Evolutionary conservation across 306 rosid genomes (phyloP).

Genomic region (Cucurbita maxima): DNA sequence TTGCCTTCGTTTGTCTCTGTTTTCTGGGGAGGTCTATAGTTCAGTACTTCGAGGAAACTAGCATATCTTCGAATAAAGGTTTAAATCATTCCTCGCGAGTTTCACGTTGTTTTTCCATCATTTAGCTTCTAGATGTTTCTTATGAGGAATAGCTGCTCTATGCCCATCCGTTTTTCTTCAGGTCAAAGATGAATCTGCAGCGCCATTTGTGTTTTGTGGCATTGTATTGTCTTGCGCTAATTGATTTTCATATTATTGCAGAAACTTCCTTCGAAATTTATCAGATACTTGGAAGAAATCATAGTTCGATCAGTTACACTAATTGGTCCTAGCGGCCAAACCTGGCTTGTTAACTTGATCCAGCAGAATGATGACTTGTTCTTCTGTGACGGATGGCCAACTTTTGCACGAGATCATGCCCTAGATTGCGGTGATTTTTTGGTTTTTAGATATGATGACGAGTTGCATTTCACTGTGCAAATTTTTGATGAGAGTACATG

Average conservation of each 20-base stretch:
- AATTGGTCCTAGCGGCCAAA: slow-evolving; percentile 68
- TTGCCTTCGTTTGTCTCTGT: background rate
- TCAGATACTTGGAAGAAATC: slow-evolving; percentile 41
- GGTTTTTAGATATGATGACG: slow-evolving; percentile 64
- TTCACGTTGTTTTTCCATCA: background rate
- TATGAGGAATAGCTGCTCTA: background rate
- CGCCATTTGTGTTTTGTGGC: background rate
- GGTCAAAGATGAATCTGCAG: background rate
- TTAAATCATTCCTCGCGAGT: background rate
- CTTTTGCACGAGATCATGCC: slow-evolving; percentile 52
- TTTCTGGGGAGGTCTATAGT: background rate
- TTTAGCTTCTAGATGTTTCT: background rate
- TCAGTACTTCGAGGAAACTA: background rate
- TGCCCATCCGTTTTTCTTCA: background rate
- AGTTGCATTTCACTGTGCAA: slow-evolving; percentile 56
- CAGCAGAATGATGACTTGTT: slow-evolving; percentile 43
- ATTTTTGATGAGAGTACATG: slow-evolving; percentile 68
- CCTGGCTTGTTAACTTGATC: slow-evolving; percentile 45
- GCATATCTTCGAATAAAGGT: background rate
- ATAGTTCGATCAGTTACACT: slow-evolving; percentile 37
- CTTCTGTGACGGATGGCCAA: slow-evolving; percentile 58
- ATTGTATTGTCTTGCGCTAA: slow-evolving; percentile 13
- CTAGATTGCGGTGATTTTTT: slow-evolving; percentile 72
- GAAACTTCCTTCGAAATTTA: slow-evolving; percentile 58
- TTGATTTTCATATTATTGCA: slow-evolving; percentile 23